Evolutionary conservation across 2,329 filamentous ascomycete species (phyloP), one percentile per base, ranked within the genome.

Genomic region (Sporothrix phasma): DNA sequence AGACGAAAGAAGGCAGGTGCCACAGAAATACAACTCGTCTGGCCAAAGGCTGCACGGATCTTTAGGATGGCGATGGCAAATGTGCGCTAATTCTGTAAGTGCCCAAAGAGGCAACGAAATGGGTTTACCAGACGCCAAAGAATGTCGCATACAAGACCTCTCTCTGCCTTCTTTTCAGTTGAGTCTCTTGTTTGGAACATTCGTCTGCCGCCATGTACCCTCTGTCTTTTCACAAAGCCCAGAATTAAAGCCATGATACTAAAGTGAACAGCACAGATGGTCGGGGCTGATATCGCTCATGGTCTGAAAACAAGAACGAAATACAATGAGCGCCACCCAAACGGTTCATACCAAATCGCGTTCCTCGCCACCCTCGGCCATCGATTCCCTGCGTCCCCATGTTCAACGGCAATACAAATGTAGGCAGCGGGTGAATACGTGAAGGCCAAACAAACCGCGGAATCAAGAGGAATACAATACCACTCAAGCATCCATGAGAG

Each of bases 121-220:
- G 34, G 3, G 4, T 2, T 26, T 22, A 26, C 3, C 46, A 47
- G 3, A 3, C 26, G 19, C 19, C 26, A 26, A 43, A 43, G 3
- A 5, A 43, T 7, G 7, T 43, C 5, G 6, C 8, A 17, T 13
- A 43, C 17, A 5, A 43, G 4, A 43, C 19, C 5, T 17, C 3
- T n/a, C n/a, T n/a, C n/a, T n/a, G n/a, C n/a, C n/a, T n/a, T n/a
- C n/a, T n/a, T n/a, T n/a, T n/a, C n/a, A n/a, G n/a, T n/a, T n/a
- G n/a, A n/a, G n/a, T n/a, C n/a, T n/a, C n/a, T n/a, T n/a, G n/a
- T n/a, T n/a, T n/a, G n/a, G n/a, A n/a, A n/a, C n/a, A n/a, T n/a
- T n/a, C n/a, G n/a, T n/a, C n/a, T n/a, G 67, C 74, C 76, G 60
- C 3, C 5, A 15, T 11, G 46, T 11, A 26, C 41, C 46, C 19